phyloP scores from a whole-genome alignment of 1,284 basidiomycete genomes.

The Austroboletus rostrupii region DNA sequence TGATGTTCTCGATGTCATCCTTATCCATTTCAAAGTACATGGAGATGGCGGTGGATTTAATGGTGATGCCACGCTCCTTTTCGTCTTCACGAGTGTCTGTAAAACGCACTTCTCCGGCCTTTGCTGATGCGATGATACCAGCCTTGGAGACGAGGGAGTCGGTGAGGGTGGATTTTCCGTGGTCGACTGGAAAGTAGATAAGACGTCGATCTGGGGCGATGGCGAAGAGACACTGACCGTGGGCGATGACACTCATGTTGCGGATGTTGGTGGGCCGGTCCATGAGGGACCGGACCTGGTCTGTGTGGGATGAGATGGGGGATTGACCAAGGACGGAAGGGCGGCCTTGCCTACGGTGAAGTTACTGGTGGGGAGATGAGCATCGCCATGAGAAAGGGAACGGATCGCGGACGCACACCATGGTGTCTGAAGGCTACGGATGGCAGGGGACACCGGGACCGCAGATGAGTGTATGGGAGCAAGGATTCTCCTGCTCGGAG shows the following conservation, averaged over 20 bases:
- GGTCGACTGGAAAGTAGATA: conserved; percentile 72
- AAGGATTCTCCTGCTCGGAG: conserved; percentile 8
- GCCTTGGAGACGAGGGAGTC: conserved; percentile 99
- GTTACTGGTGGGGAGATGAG: conserved; percentile 60
- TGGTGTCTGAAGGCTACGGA: conserved; percentile 51
- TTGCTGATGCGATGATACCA: conserved; percentile 95
- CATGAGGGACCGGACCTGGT: conserved; percentile 90
- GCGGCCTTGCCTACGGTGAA: conserved; percentile 75
- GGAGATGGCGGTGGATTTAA: conserved; percentile 99
- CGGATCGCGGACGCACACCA: conserved; percentile 61
- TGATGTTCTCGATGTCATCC: conserved; percentile 82
- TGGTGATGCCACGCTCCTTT: conserved; percentile 99
- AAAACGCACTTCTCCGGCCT: conserved; percentile 97
- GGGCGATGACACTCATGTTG: conserved; percentile 99
- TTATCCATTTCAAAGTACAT: conserved; percentile 98
- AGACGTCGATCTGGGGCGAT: conserved; percentile 14
- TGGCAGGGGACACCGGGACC: conserved; percentile 16
- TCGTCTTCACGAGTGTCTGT: conserved; percentile 98
- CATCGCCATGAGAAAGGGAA: conserved; percentile 15
- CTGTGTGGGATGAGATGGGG: conserved; percentile 36
- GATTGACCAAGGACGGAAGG: background rate
- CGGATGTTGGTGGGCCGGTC: conserved; percentile 89
- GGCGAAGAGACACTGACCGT: conserved; percentile 52
- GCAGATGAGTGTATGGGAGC: conserved; percentile 11
- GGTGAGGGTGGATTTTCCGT: conserved; percentile 99